These are phyloP conservation scores for Elasticomyces elasticus DNA, from an alignment of 495 filamentous ascomycete species.

Conservation along the genomic window DNA sequence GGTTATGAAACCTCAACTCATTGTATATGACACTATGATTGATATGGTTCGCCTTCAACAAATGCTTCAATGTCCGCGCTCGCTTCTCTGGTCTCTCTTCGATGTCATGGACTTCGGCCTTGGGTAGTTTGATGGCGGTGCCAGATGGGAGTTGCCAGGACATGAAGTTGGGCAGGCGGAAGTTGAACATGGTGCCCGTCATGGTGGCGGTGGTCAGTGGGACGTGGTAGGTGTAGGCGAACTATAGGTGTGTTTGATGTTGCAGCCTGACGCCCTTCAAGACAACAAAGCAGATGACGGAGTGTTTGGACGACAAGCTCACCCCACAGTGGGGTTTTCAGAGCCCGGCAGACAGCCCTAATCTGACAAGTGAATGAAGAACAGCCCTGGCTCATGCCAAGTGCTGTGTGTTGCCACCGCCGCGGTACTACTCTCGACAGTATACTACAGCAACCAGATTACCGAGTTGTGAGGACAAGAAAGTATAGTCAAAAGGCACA, in stretches of 20 bases:
- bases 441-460: too few relatives aligned
- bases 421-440: too few relatives aligned
- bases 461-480: too few relatives aligned
- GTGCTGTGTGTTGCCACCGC: too few relatives aligned
- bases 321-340: background rate
- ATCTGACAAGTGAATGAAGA: too few relatives aligned
- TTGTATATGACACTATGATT: conserved; percentile 79
- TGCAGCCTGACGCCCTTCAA: background rate
- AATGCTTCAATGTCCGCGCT: conserved; percentile 74
- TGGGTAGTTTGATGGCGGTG: conserved; percentile 50
- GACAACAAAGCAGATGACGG: background rate
- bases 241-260: background rate
- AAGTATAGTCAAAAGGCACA: too few relatives aligned
- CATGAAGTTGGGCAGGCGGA: conserved; percentile 7
- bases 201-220: background rate
- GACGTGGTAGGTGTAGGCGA: background rate
- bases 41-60: conserved; percentile 81
- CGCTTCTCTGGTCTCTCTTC: conserved; percentile 71
- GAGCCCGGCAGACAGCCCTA: too few relatives aligned
- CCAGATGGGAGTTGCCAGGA: conserved; percentile 12
- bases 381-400: too few relatives aligned
- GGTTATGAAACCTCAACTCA: conserved; percentile 72
- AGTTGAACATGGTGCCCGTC: conserved; percentile 12
- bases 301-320: background rate
- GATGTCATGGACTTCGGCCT: conserved; percentile 64